Percentiles rank a stretch among this genome's conserved stretches.
phyloP scores from a whole-genome alignment of 1,284 basidiomycete genomes.

The Cryptococcus wingfieldii region DNA sequence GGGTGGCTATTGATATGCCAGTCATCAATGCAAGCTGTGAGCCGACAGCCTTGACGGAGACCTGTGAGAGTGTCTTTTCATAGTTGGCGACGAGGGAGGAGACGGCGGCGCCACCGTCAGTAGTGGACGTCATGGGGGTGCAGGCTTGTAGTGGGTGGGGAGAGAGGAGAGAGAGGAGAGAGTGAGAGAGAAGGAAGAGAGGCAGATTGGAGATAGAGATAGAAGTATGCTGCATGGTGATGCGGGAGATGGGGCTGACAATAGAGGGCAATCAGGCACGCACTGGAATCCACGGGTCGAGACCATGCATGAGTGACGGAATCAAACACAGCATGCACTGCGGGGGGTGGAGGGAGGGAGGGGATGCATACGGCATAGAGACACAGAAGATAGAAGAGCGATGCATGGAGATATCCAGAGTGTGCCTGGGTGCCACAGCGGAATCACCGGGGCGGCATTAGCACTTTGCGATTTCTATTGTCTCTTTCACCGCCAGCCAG shows the following conservation, averaged over 20 bases:
- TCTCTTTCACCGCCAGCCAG: too few species aligned
- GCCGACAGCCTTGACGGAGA: conserved; percentile 67
- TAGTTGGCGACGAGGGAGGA: conserved; percentile 32
- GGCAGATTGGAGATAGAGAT: too few species aligned
- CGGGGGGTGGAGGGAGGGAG: too few species aligned
- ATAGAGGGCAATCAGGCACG: background rate
- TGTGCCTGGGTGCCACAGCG: background rate
- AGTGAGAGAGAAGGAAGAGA: too few species aligned
- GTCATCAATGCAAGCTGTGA: conserved; percentile 74
- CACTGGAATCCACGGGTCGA: background rate
- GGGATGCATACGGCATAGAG: too few species aligned
- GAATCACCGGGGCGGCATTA: background rate
- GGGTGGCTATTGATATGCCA: conserved; percentile 61
- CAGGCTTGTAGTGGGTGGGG: too few species aligned
- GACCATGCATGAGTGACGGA: background rate
- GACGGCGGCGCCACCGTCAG: conserved; percentile 19
- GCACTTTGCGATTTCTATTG: too few species aligned
- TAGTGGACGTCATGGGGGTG: conserved; percentile 23
- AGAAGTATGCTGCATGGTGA: too few species aligned
- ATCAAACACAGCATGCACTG: background rate
- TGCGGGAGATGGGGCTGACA: too few species aligned
- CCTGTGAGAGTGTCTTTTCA: conserved; percentile 37
- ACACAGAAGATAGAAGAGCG: too few species aligned
- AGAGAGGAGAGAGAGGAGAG: too few species aligned
- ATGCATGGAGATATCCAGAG: too few species aligned